Evolutionary conservation across 2,329 filamentous ascomycete species (phyloP).

Genomic region (Amphichorda felina): DNA sequence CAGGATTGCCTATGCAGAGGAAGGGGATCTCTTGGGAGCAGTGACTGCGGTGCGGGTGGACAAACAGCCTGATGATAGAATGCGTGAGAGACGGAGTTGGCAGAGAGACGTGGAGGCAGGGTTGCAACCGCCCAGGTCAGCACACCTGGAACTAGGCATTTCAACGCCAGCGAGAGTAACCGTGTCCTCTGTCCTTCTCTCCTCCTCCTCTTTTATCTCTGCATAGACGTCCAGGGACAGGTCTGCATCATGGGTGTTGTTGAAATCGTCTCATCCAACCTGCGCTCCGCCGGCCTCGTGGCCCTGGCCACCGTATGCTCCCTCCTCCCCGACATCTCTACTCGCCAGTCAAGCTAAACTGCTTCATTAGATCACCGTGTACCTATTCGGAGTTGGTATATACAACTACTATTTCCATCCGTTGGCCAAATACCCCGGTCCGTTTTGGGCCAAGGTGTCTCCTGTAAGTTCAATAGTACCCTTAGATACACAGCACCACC

Average conservation of each 20-base stretch:
- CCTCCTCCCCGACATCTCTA: background rate
- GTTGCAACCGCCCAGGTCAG: background rate
- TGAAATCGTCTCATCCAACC: slow-evolving; percentile 4
- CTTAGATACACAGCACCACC: background rate
- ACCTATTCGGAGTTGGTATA: slow-evolving; percentile 6
- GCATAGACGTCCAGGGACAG: too few relatives aligned
- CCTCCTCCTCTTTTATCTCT: background rate
- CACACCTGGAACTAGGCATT: slow-evolving; percentile 1
- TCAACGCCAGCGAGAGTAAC: background rate
- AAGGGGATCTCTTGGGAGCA: too few relatives aligned
- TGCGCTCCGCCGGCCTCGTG: background rate
- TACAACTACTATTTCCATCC: slow-evolving; percentile 20
- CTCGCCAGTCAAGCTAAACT: background rate
- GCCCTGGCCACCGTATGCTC: slow-evolving; percentile 2
- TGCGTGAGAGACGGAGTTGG: too few relatives aligned
- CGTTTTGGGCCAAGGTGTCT: slow-evolving; percentile 8
- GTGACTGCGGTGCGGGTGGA: too few relatives aligned
- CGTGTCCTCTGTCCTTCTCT: background rate
- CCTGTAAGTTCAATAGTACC: slow-evolving; percentile 4
- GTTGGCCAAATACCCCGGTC: slow-evolving; percentile 13
- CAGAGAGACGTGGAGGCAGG: too few relatives aligned
- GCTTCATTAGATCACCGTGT: slow-evolving; percentile 2
- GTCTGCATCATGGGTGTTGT: slow-evolving; percentile 6
- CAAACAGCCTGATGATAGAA: too few relatives aligned
- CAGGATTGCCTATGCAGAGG: too few relatives aligned